Percentiles rank a stretch among this genome's conserved stretches.
Evolutionary conservation across 805 yeast species (phyloP).

Genomic region (Danielozyma ontarioensis): DNA sequence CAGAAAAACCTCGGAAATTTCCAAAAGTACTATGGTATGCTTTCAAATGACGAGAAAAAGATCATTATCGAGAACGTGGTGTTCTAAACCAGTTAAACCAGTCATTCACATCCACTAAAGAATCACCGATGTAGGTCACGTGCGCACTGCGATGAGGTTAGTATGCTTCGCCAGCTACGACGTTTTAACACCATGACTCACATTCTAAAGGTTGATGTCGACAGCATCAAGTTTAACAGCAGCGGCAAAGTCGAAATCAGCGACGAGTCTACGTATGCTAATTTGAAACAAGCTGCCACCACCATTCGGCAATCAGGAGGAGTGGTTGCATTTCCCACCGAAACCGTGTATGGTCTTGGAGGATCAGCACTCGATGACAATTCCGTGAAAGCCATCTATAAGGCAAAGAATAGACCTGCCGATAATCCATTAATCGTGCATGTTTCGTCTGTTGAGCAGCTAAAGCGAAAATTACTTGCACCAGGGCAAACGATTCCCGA

Average conservation of each 20-base stretch:
- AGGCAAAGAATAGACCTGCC: slow-evolving; percentile 88
- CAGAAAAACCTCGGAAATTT: slow-evolving; percentile 46
- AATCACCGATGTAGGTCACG: too few species aligned
- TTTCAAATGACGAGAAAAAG: slow-evolving; percentile 51
- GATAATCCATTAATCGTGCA: slow-evolving; percentile 95
- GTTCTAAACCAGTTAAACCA: too few species aligned
- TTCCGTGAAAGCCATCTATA: slow-evolving; percentile 71
- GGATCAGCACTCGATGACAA: slow-evolving; percentile 75
- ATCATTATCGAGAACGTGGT: slow-evolving; percentile 46
- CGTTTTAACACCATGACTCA: background rate
- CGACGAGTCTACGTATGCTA: background rate
- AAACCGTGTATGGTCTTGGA: slow-evolving; percentile 94
- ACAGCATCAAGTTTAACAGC: background rate
- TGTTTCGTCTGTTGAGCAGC: slow-evolving; percentile 70
- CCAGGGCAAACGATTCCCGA: slow-evolving; percentile 53
- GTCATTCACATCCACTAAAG: too few species aligned
- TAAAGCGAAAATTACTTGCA: slow-evolving; percentile 54
- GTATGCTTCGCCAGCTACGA: too few species aligned
- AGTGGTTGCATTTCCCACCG: slow-evolving; percentile 93
- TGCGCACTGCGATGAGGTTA: too few species aligned
- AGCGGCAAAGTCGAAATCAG: background rate
- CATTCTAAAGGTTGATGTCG: background rate
- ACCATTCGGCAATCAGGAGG: slow-evolving; percentile 7
- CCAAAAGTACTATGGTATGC: slow-evolving; percentile 42
- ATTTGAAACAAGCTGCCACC: slow-evolving; percentile 1